These are phyloP conservation scores for Neoascochyta sp. DNA, from an alignment of 2,329 filamentous ascomycete genomes.

Conservation along the genomic window DNA sequence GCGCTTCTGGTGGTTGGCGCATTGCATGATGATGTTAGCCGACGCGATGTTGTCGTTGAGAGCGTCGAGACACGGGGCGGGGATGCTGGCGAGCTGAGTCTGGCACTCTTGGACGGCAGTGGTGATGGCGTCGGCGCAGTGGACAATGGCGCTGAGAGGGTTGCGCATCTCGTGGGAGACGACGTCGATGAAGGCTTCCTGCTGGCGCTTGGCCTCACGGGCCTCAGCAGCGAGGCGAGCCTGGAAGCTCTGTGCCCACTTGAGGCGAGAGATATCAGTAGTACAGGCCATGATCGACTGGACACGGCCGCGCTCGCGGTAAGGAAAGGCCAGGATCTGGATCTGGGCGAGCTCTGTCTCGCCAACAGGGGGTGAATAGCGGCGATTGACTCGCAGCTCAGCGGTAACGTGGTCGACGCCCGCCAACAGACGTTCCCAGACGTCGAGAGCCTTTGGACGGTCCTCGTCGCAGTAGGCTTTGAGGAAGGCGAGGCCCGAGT, in stretches of 20 bases:
- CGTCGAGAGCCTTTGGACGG: slow-evolving; percentile 16
- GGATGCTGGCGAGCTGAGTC: slow-evolving; percentile 18
- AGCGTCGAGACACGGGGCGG: slow-evolving; percentile 20
- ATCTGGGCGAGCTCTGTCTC: slow-evolving; percentile 30
- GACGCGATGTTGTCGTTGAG: slow-evolving; percentile 33
- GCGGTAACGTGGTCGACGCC: slow-evolving; percentile 24
- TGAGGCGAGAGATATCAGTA: slow-evolving; percentile 39
- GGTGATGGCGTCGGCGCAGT: slow-evolving; percentile 44
- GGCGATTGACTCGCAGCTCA: slow-evolving; percentile 30
- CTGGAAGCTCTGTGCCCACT: slow-evolving; percentile 40
- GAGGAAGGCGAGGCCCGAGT: slow-evolving; percentile 16
- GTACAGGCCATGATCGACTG: slow-evolving; percentile 38
- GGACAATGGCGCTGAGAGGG: slow-evolving; percentile 44
- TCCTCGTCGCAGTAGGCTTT: slow-evolving; percentile 30
- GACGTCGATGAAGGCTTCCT: slow-evolving; percentile 41
- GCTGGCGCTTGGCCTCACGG: slow-evolving; percentile 38
- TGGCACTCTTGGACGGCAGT: slow-evolving; percentile 32
- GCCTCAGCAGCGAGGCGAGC: slow-evolving; percentile 37
- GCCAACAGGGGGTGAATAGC: slow-evolving; percentile 29
- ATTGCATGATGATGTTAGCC: slow-evolving; percentile 45
- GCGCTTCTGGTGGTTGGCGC: slow-evolving; percentile 46
- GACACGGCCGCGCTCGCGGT: slow-evolving; percentile 27
- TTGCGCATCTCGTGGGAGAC: slow-evolving; percentile 47
- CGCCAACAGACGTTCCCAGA: slow-evolving; percentile 22
- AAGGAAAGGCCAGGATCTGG: slow-evolving; percentile 35